A percentile compares a stretch with the other conserved stretches of the same genome.
Conservation (phyloP, 495 filamentous ascomycete genomes). For the Lophiostoma macrostomum region DNA sequence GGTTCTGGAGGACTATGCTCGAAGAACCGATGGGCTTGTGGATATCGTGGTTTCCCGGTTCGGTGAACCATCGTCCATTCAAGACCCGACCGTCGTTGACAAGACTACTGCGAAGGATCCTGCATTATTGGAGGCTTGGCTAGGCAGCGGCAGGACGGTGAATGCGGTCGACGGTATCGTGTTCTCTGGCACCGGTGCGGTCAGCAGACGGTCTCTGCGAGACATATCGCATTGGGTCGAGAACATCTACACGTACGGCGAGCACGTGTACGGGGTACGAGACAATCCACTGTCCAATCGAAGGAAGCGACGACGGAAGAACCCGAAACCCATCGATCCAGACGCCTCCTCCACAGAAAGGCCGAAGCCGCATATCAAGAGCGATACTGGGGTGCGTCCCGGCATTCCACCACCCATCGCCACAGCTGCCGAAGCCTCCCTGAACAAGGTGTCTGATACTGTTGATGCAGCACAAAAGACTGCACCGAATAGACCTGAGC, state of each 20-base stretch:
- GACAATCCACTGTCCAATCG: slow-evolving; percentile 64
- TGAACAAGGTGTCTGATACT: slow-evolving; percentile 26
- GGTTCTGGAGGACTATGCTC: slow-evolving; percentile 79
- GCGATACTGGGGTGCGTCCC: slow-evolving; percentile 6
- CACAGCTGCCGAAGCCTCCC: slow-evolving; percentile 27
- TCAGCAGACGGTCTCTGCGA: slow-evolving; percentile 62
- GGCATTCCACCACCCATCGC: slow-evolving; percentile 38
- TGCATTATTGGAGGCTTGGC: slow-evolving; percentile 51
- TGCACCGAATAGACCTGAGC: slow-evolving; percentile 4
- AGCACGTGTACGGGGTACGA: slow-evolving; percentile 73
- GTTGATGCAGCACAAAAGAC: slow-evolving; percentile 17
- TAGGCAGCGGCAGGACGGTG: slow-evolving; percentile 62
- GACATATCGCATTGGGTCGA: slow-evolving; percentile 79
- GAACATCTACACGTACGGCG: slow-evolving; percentile 72
- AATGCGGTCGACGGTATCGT: slow-evolving; percentile 73
- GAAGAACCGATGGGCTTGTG: slow-evolving; percentile 63
- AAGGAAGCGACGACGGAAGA: slow-evolving; percentile 32
- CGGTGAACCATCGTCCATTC: slow-evolving; percentile 51
- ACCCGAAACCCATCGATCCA: slow-evolving; percentile 1
- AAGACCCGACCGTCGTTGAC: slow-evolving; percentile 8
- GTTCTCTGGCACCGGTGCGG: slow-evolving; percentile 71
- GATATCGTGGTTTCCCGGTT: slow-evolving; percentile 86
- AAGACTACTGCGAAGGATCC: slow-evolving; percentile 4
- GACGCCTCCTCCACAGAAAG: slow-evolving; percentile 1
- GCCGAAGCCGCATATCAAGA: not conserved